These are phyloP conservation scores for Cadophora sp. DNA, from an alignment of 2,329 filamentous ascomycete genomes.

Conservation along the genomic window DNA sequence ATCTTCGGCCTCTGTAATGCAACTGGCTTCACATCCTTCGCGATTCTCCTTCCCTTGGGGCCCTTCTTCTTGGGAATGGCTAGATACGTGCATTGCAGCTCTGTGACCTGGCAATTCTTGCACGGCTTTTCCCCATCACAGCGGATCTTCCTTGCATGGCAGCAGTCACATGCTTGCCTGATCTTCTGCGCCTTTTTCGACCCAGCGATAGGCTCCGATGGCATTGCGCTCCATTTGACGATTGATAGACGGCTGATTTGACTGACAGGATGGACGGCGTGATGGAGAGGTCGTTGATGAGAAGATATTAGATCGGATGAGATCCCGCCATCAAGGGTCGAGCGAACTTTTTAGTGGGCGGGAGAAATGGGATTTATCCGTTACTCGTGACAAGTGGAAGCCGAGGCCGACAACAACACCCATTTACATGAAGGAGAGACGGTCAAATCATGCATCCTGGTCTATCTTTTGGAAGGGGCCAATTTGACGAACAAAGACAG, in stretches of 20 bases:
- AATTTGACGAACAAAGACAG: too few species aligned
- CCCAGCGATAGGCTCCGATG: not conserved
- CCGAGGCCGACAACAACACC: too few species aligned
- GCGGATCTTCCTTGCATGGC: slow-evolving; percentile 43
- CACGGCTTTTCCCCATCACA: slow-evolving; percentile 43
- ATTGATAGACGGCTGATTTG: too few species aligned
- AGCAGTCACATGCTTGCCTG: slow-evolving; percentile 44
- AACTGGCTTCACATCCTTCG: slow-evolving; percentile 7
- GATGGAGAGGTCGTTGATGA: slow-evolving; percentile 17
- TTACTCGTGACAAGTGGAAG: not conserved
- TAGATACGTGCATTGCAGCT: slow-evolving; percentile 40
- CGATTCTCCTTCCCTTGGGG: slow-evolving; percentile 34
- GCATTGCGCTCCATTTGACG: slow-evolving; percentile 24
- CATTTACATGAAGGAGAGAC: too few species aligned
- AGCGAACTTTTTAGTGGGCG: not conserved
- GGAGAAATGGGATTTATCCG: not conserved
- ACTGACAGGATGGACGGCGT: not conserved
- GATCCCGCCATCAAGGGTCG: not conserved
- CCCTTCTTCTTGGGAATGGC: slow-evolving; percentile 45
- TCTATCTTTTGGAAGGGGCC: too few species aligned
- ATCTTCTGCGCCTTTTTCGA: slow-evolving; percentile 28
- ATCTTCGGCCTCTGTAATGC: slow-evolving; percentile 4
- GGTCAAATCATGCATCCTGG: too few species aligned
- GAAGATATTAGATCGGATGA: slow-evolving; percentile 1
- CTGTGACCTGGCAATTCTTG: slow-evolving; percentile 36